Percentiles rank a stretch among this genome's conserved stretches.
Conservation (phyloP, 148 eudicot species). For the Linanthus parryae region DNA sequence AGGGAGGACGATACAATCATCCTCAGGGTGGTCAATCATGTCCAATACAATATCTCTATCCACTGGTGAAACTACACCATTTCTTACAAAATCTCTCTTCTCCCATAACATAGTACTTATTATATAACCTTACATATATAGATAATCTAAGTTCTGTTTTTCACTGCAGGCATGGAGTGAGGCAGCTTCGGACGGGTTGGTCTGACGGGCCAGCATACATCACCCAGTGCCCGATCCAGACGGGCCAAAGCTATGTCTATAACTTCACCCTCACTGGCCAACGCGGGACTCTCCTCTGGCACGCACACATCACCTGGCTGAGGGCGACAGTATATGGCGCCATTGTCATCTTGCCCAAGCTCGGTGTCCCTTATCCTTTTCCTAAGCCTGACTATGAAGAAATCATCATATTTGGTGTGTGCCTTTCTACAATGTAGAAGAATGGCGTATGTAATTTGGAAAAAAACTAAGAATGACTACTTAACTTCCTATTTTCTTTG, state of each 20-base stretch:
- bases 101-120: no score
- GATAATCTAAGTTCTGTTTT: neutral
- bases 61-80: constrained; percentile 43
- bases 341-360: constrained; percentile 59
- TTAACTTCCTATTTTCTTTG: neutral
- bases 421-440: no score
- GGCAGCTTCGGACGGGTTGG: constrained; percentile 75
- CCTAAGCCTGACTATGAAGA: constrained; percentile 58
- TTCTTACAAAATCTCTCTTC: neutral
- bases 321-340: constrained; percentile 79
- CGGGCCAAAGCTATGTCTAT: constrained; percentile 56
- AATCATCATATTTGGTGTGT: constrained; percentile 48
- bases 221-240: constrained; percentile 74
- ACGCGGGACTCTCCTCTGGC: constrained; percentile 82
- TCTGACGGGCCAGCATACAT: constrained; percentile 90
- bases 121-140: no score
- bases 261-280: constrained; percentile 77
- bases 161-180: constrained; percentile 57
- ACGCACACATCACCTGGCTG: constrained; percentile 76
- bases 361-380: constrained; percentile 62
- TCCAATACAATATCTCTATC: constrained; percentile 53
- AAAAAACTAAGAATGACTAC: no score
- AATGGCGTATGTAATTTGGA: no score
- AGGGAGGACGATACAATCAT: constrained; percentile 72
- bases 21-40: constrained; percentile 53